Conservation (phyloP, 176 grass and related monocot genomes). For the Eragrostis nindensis region DNA sequence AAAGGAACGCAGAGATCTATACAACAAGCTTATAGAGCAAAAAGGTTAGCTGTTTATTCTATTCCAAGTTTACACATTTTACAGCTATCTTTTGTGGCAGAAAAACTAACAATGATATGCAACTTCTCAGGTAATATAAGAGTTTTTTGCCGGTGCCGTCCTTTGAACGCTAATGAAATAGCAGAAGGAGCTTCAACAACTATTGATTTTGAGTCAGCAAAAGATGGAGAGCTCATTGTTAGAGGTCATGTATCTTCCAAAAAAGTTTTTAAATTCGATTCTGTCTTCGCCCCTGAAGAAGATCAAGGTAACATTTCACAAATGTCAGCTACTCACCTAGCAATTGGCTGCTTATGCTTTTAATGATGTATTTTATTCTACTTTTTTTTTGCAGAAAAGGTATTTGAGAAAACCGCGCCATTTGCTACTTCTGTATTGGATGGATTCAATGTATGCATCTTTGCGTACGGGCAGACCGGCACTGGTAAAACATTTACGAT, state of each 20-base stretch:
- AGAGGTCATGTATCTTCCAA: conserved; percentile 86
- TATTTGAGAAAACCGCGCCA: conserved; percentile 80
- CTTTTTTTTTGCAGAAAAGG: conserved; percentile 56
- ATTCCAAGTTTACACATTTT: not conserved
- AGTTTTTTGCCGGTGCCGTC: conserved; percentile 94
- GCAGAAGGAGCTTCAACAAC: conserved; percentile 60
- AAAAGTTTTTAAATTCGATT: conserved; percentile 90
- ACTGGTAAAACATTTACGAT: conserved; percentile 99
- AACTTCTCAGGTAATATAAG: conserved; percentile 76
- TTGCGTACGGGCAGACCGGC: conserved; percentile 92
- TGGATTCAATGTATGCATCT: conserved; percentile 96
- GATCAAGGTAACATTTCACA: conserved; percentile 65
- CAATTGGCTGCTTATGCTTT: not conserved
- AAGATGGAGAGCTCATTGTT: conserved; percentile 88
- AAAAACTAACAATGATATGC: not conserved
- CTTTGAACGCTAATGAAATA: conserved; percentile 81
- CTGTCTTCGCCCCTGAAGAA: conserved; percentile 82
- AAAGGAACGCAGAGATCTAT: conserved; percentile 84
- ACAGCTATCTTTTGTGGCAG: not conserved
- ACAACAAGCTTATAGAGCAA: conserved; percentile 87
- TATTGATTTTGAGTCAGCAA: conserved; percentile 83
- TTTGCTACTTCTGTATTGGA: conserved; percentile 92
- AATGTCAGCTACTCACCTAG: not conserved
- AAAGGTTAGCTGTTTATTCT: conserved; percentile 61
- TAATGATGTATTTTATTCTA: conserved; percentile 16